These are phyloP conservation scores for Hordeum marinum DNA, from an alignment of 176 grass and related monocot genomes.

Conservation along the genomic window DNA sequence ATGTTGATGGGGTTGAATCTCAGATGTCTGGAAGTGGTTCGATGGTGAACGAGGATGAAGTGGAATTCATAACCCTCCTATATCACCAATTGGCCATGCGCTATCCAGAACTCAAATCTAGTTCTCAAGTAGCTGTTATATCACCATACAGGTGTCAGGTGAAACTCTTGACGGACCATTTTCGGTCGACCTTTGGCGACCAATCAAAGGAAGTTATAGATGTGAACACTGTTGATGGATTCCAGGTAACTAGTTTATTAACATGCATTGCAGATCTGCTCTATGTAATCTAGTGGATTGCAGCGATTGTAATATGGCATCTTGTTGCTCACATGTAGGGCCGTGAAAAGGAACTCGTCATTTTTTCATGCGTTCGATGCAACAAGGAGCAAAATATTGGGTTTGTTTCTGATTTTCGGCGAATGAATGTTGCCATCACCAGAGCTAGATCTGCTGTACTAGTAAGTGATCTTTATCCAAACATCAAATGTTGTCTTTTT, in stretches of 20 bases:
- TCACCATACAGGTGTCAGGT: constrained; percentile 84
- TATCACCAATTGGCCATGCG: constrained; percentile 67
- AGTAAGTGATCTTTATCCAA: constrained; percentile 36
- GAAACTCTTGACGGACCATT: constrained; percentile 67
- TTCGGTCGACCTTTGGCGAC: constrained; percentile 77
- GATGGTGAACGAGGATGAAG: constrained; percentile 79
- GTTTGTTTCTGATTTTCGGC: constrained; percentile 82
- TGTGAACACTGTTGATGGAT: constrained; percentile 94
- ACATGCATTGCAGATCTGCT: constrained; percentile 4
- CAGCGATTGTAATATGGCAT: background rate
- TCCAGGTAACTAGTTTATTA: constrained; percentile 65
- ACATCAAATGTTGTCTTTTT: background rate
- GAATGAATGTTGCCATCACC: constrained; percentile 98
- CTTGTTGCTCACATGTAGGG: constrained; percentile 44
- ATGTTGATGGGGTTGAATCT: constrained; percentile 76
- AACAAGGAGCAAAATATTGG: constrained; percentile 82
- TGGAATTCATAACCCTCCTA: constrained; percentile 78
- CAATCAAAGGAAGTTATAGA: constrained; percentile 81
- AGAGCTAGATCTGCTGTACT: constrained; percentile 87
- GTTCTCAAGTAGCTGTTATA: constrained; percentile 72
- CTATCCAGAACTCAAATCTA: constrained; percentile 72
- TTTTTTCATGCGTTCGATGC: constrained; percentile 94
- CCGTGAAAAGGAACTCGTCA: constrained; percentile 86
- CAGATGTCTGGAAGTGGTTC: constrained; percentile 82
- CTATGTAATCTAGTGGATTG: constrained; percentile 7